phyloP scores from a whole-genome alignment of 1,284 basidiomycete species.

The Cutaneotrichosporon dermatis region DNA sequence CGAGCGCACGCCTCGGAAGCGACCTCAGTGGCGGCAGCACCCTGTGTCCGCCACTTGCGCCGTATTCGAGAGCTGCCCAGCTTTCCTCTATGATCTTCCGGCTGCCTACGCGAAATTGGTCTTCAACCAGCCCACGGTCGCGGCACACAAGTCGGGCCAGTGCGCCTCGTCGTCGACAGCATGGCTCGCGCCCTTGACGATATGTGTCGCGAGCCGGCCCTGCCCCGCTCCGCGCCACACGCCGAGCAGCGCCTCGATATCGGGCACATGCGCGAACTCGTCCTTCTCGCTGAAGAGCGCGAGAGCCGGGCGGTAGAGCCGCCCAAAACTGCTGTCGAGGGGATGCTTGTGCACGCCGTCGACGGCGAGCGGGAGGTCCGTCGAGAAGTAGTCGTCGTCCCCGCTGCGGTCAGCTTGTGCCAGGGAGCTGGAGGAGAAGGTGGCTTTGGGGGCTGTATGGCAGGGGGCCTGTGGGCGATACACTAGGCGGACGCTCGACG shows the following conservation, averaged over 20 bases:
- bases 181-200: constrained; percentile 41
- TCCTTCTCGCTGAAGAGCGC: constrained; percentile 42
- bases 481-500: too few relatives aligned
- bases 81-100: too few relatives aligned
- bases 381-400: constrained; percentile 50
- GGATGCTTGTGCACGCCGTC: constrained; percentile 33
- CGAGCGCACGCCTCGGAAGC: too few relatives aligned
- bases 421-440: neutral
- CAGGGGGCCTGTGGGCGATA: too few relatives aligned
- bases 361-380: constrained; percentile 35
- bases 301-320: constrained; percentile 35
- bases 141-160: constrained; percentile 27
- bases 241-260: constrained; percentile 19
- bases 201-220: constrained; percentile 24
- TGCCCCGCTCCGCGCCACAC: constrained; percentile 31
- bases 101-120: neutral
- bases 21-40: too few relatives aligned
- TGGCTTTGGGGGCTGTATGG: too few relatives aligned
- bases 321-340: constrained; percentile 41
- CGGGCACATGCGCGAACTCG: constrained; percentile 27
- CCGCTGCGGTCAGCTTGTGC: constrained; percentile 28
- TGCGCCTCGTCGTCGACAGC: constrained; percentile 32
- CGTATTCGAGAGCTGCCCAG: too few relatives aligned
- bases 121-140: constrained; percentile 32
- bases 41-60: too few relatives aligned